These are phyloP conservation scores for Aspergillus intermedius DNA, from an alignment of 2,329 filamentous ascomycete genomes.

Conservation along the genomic window DNA sequence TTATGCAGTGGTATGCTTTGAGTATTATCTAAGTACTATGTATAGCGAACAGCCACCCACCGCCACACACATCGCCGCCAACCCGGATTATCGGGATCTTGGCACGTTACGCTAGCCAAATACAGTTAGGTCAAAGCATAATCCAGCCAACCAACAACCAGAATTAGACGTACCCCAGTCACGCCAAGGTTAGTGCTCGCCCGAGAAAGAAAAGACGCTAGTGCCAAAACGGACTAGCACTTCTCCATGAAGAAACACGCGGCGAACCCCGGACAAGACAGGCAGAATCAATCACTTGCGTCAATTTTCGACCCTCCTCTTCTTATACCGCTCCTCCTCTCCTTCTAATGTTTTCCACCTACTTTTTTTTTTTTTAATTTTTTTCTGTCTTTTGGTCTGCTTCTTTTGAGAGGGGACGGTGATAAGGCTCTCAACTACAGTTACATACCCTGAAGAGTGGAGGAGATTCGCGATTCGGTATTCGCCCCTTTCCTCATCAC, in stretches of 20 bases:
- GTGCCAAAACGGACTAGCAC: not conserved
- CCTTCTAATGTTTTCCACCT: not conserved
- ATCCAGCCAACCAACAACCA: not conserved
- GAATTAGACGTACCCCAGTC: not conserved
- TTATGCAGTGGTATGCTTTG: no score
- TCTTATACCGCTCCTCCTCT: not conserved
- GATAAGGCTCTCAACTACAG: not conserved
- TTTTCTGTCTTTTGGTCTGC: not conserved
- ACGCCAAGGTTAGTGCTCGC: not conserved
- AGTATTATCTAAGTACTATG: no score
- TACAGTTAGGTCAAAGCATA: no score
- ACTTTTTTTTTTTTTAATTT: not conserved
- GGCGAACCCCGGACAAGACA: not conserved
- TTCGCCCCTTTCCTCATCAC: no score
- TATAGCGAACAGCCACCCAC: not conserved
- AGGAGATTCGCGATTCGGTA: no score
- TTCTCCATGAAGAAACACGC: not conserved
- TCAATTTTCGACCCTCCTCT: not conserved
- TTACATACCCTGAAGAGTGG: no score
- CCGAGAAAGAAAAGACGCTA: not conserved
- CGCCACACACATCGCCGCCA: no score
- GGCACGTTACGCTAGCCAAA: not conserved
- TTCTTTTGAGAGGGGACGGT: not conserved
- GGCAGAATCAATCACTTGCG: no score
- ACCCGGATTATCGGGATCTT: not conserved